These are phyloP conservation scores for Vaccinium corymbosum DNA, from an alignment of 148 eudicot species.

Conservation along the genomic window DNA sequence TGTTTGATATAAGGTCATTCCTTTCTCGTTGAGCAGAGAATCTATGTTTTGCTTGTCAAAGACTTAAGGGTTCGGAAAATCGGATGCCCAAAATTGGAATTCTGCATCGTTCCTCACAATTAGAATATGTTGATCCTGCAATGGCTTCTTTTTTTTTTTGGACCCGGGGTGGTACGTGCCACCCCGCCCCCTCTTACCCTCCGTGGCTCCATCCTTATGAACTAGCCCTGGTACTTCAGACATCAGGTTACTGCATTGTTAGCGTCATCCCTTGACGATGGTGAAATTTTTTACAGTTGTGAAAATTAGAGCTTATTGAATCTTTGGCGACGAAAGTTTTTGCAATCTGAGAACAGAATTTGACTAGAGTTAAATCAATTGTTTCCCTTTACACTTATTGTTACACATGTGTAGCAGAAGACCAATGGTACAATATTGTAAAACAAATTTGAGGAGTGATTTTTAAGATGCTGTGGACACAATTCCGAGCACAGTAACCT, in stretches of 20 bases:
- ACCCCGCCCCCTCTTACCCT: too few relatives aligned
- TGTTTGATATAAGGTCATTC: too few relatives aligned
- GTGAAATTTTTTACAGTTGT: not conserved
- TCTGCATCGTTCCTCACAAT: too few relatives aligned
- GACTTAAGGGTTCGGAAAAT: too few relatives aligned
- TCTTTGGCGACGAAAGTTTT: not conserved
- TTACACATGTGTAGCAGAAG: not conserved
- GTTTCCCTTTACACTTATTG: not conserved
- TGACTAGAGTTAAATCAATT: not conserved
- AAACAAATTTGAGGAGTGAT: not conserved
- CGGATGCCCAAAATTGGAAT: too few relatives aligned
- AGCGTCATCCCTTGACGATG: not conserved
- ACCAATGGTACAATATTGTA: not conserved
- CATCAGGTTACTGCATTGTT: conserved; percentile 10
- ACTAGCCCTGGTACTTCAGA: too few relatives aligned
- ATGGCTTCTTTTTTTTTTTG: too few relatives aligned
- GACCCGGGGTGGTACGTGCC: too few relatives aligned
- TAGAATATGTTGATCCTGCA: too few relatives aligned
- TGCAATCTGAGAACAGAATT: not conserved
- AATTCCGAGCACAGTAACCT: conserved; percentile 12
- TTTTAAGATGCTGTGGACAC: conserved; percentile 5
- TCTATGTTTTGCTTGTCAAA: too few relatives aligned
- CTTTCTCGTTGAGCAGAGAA: too few relatives aligned
- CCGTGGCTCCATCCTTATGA: not conserved
- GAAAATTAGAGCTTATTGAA: not conserved